These are phyloP conservation scores for Erysiphe pisi DNA, from an alignment of 2,329 filamentous ascomycete genomes.

Conservation along the genomic window DNA sequence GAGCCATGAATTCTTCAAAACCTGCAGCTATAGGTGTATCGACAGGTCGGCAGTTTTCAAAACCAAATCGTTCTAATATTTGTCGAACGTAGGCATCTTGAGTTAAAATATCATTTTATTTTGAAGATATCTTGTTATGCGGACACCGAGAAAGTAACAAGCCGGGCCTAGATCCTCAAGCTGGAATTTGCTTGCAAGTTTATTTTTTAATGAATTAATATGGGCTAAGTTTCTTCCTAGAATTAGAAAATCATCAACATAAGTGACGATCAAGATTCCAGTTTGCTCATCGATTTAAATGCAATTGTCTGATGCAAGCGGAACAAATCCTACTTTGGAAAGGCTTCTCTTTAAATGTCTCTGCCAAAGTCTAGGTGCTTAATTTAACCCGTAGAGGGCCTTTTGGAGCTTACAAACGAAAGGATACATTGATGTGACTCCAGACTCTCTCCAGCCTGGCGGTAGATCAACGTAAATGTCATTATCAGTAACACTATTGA, in stretches of 20 bases:
- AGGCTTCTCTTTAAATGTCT: background rate
- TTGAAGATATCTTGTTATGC: background rate
- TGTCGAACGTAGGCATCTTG: background rate
- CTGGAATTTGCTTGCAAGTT: background rate
- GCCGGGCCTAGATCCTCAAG: background rate
- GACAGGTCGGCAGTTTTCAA: background rate
- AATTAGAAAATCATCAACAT: conserved; percentile 10
- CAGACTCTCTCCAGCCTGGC: background rate
- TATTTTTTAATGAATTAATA: background rate
- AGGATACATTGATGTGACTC: background rate
- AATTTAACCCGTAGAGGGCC: conserved; percentile 6
- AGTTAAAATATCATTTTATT: background rate
- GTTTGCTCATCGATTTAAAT: background rate
- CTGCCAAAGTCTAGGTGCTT: background rate
- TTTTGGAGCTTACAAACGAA: background rate
- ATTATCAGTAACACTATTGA: background rate
- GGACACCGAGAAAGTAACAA: background rate
- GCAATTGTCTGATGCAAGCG: background rate
- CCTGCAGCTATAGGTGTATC: conserved; percentile 13
- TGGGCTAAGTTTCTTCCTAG: background rate
- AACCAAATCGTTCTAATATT: conserved; percentile 10
- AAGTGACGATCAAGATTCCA: background rate
- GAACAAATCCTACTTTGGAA: background rate
- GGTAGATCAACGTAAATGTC: background rate
- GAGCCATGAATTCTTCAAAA: background rate